Evolutionary conservation across 306 rosid genomes (phyloP), one percentile per base, ranked within the genome.

Genomic region (Quercus mongolica): DNA sequence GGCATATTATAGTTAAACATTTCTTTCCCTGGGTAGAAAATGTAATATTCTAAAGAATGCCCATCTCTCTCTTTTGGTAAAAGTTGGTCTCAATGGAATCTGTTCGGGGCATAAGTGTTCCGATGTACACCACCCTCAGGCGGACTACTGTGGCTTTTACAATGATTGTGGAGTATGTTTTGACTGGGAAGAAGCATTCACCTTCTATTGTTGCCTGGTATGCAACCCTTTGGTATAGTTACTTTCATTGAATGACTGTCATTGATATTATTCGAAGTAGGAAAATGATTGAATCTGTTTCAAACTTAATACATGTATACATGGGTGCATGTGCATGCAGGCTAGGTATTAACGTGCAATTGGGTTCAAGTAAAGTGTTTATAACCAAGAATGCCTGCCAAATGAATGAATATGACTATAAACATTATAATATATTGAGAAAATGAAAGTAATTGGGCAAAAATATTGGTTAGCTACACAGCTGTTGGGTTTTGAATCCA

Each of bases 71-170:
- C 49, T 85, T 81, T 73, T 86, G 79, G 28, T 85, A 75, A 76
- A 83, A 92, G 94, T 57, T 90, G 59, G 89, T 88, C 54, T 85
- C 94, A 11, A 92, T 88, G 94, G 97, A 87, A 86, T 85, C 97
- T 54, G 97, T 90, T n/a, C 89, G 93, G 0, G 87, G 85, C 78
- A 84, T 90, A 75, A 92, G 80, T 71, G 83, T 92, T 78, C 97
- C 97, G 0, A 92, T 90, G 93, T 90, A 92, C 74, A 88, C 94
- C 41, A 88, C 94, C 38, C 97, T 92, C 7, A 84, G 97, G 79
- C 84, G 94, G 78, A 90, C 94, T 7, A 86, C 83, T 0, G 85
- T 92, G 63, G 94, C 89, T 62, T 90, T 90, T 76, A 90, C 97
- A 15, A 85, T 90, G 97, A 28, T 87, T 17, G 80, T 84, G 79